These are phyloP conservation scores for Diaporthe sp. DNA, from an alignment of 2,329 filamentous ascomycete genomes.

Conservation along the genomic window DNA sequence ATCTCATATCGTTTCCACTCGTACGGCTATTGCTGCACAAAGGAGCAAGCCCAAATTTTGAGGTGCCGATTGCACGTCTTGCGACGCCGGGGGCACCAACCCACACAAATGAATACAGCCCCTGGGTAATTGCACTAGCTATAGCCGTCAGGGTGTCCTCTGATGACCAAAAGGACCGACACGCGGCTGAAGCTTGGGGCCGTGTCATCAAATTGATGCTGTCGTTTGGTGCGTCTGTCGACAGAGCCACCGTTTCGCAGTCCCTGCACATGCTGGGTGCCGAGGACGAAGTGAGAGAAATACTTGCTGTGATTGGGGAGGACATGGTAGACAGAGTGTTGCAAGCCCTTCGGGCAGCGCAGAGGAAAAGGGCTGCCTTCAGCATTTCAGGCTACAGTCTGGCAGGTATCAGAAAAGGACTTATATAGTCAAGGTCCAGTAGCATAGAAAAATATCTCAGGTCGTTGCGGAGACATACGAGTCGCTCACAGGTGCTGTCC, in stretches of 20 bases:
- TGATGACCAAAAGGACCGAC: neutral
- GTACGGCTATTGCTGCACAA: neutral
- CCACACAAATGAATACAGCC: neutral
- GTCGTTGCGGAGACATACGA: neutral
- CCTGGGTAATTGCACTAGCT: neutral
- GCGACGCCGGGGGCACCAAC: no score
- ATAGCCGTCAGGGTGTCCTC: neutral
- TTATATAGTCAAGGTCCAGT: neutral
- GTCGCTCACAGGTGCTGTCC: neutral
- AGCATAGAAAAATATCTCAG: neutral
- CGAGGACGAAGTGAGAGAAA: neutral
- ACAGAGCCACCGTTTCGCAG: neutral
- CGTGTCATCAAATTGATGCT: neutral
- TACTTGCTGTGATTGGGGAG: neutral
- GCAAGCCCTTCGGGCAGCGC: neutral
- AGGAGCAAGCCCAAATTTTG: neutral
- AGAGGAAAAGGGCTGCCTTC: neutral
- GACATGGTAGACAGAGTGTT: neutral
- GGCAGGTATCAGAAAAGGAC: neutral
- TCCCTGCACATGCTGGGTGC: neutral
- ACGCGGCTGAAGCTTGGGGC: neutral
- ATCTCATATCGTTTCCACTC: neutral
- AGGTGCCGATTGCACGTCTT: neutral
- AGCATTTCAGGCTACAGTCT: neutral
- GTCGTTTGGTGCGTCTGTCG: neutral